Conservation (phyloP, 495 filamentous ascomycete species). For the Aspergillus ellipticus region DNA sequence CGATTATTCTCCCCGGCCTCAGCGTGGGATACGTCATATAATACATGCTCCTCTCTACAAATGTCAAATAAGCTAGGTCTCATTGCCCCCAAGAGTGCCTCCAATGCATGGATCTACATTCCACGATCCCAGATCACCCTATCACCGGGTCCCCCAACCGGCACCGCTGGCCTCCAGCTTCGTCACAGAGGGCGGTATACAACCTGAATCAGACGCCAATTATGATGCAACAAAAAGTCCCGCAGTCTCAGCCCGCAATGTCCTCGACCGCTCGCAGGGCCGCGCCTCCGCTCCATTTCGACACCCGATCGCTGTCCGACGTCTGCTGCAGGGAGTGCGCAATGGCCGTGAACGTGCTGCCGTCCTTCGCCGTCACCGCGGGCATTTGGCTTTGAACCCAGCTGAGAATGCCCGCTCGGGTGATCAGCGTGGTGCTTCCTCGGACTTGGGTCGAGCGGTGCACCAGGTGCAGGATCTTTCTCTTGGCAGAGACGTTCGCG, state of each 20-base stretch:
- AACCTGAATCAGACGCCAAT: not conserved
- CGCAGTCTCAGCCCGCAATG: conserved; percentile 17
- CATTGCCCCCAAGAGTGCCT: not conserved
- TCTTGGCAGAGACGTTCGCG: conserved; percentile 53
- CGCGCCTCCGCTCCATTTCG: conserved; percentile 61
- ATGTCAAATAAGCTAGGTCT: not conserved
- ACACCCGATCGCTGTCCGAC: conserved; percentile 63
- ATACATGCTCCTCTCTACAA: not conserved
- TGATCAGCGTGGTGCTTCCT: conserved; percentile 82
- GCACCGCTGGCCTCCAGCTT: not conserved
- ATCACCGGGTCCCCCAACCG: not conserved
- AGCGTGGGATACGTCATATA: not conserved
- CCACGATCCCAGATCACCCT: not conserved
- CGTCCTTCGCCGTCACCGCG: conserved; percentile 41
- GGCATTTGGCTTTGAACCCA: conserved; percentile 68
- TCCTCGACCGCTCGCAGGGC: conserved; percentile 29
- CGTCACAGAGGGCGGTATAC: not conserved
- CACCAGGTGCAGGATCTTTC: conserved; percentile 68
- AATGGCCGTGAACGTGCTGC: conserved; percentile 52
- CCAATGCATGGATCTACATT: not conserved
- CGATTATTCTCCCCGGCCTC: not conserved
- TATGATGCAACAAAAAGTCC: not conserved
- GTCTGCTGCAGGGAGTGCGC: conserved; percentile 61
- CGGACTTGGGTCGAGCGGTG: conserved; percentile 69
- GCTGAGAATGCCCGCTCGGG: conserved; percentile 72